Conservation (phyloP, 2,329 filamentous ascomycete genomes). For the Penicillium sp. region DNA sequence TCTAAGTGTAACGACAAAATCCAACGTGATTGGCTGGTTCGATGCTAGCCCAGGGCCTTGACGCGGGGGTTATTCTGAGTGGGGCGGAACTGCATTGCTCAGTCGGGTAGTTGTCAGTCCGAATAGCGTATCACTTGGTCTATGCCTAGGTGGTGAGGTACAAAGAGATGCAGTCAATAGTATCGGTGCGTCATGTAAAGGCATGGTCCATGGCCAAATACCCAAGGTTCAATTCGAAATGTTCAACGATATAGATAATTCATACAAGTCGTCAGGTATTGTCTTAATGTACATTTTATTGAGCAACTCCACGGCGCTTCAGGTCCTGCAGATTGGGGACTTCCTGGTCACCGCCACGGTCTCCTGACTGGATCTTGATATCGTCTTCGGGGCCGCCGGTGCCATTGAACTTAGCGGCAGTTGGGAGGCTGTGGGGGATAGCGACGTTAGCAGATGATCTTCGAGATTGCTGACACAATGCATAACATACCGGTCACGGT, state of each 20-base stretch:
- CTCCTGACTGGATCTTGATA: constrained; percentile 27
- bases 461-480: background rate
- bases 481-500: constrained; percentile 36
- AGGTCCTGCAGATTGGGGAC: constrained; percentile 25
- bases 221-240: background rate
- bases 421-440: constrained; percentile 30
- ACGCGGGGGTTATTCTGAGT: background rate
- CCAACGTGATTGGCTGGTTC: background rate
- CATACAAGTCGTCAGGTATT: constrained; percentile 7
- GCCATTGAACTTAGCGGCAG: constrained; percentile 39
- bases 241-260: background rate
- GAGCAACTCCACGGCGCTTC: constrained; percentile 23
- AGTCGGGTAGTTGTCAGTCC: background rate
- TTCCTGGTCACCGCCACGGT: constrained; percentile 31
- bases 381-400: constrained; percentile 39
- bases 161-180: too few species aligned
- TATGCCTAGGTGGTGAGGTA: background rate
- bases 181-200: too few species aligned
- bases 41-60: background rate
- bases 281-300: constrained; percentile 15
- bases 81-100: background rate
- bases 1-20: background rate
- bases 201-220: too few species aligned
- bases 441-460: constrained; percentile 3
- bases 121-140: too few species aligned